phyloP scores from a whole-genome alignment of 164 flowering plant genomes.

The Kingdonia uniflora region DNA sequence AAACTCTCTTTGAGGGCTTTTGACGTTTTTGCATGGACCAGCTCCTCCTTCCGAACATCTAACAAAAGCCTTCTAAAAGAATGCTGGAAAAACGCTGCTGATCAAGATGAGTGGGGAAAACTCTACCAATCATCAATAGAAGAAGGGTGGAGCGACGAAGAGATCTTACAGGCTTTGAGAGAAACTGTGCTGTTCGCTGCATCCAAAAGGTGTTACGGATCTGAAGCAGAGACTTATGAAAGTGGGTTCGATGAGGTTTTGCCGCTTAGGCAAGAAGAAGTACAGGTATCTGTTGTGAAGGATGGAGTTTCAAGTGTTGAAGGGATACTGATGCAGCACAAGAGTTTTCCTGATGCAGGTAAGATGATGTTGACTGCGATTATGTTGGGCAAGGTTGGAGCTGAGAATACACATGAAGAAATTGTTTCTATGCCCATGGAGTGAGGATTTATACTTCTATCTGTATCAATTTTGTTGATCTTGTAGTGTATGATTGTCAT shows the following conservation, averaged over 20 bases:
- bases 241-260: constrained; percentile 40
- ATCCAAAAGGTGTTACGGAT: constrained; percentile 69
- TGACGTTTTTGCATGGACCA: constrained; percentile 91
- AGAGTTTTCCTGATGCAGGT: constrained; percentile 76
- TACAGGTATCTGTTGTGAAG: background rate
- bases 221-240: constrained; percentile 45
- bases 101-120: constrained; percentile 68
- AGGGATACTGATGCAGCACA: constrained; percentile 72
- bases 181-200: constrained; percentile 47
- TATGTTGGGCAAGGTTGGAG: constrained; percentile 46
- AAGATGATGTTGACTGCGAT: constrained; percentile 80
- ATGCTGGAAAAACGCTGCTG: constrained; percentile 30
- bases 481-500: background rate
- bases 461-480: background rate
- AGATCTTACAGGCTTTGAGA: background rate
- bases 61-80: background rate
- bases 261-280: background rate
- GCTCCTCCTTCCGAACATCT: constrained; percentile 48
- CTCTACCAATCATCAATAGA: constrained; percentile 37
- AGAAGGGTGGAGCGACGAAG: constrained; percentile 75
- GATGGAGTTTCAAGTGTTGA: constrained; percentile 43
- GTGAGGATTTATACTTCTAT: constrained; percentile 5
- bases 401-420: constrained; percentile 22
- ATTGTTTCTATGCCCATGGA: constrained; percentile 29
- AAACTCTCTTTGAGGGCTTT: constrained; percentile 31